Evolutionary conservation across 2,329 filamentous ascomycete genomes (phyloP).

Genomic region (Trichothecium roseum): DNA sequence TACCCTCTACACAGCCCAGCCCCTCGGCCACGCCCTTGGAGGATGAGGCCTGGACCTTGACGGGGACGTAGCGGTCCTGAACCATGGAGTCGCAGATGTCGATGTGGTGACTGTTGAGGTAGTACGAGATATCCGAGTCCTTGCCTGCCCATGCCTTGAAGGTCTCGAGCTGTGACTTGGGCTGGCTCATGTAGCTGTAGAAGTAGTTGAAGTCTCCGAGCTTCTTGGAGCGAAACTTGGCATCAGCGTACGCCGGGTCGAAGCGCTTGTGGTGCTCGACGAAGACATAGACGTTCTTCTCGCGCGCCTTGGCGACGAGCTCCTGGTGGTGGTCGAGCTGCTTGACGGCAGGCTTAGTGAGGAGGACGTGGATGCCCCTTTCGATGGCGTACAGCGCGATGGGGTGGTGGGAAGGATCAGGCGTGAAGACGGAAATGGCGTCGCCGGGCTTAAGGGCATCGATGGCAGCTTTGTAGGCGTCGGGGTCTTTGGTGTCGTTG

Average conservation of each 20-base stretch:
- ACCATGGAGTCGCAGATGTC: constrained; percentile 93
- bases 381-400: constrained; percentile 90
- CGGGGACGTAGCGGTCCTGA: constrained; percentile 57
- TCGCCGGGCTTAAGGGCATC: constrained; percentile 72
- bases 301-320: constrained; percentile 60
- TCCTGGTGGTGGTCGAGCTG: constrained; percentile 68
- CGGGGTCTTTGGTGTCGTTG: constrained; percentile 62
- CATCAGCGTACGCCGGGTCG: constrained; percentile 87
- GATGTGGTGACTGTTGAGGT: constrained; percentile 90
- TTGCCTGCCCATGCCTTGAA: constrained; percentile 91
- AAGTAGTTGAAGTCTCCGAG: constrained; percentile 98
- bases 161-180: constrained; percentile 82
- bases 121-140: constrained; percentile 91
- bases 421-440: constrained; percentile 93
- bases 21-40: constrained; percentile 69
- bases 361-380: constrained; percentile 76
- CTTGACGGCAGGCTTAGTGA: constrained; percentile 92
- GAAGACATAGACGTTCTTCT: constrained; percentile 78
- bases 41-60: constrained; percentile 67
- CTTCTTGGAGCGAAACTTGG: constrained; percentile 61
- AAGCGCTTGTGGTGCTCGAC: constrained; percentile 96
- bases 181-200: constrained; percentile 93
- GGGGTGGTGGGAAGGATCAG: constrained; percentile 84
- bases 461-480: constrained; percentile 82
- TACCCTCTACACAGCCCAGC: constrained; percentile 68